These are phyloP conservation scores for Populus tomentosa DNA, from an alignment of 441 rosid genomes.

Conservation along the genomic window DNA sequence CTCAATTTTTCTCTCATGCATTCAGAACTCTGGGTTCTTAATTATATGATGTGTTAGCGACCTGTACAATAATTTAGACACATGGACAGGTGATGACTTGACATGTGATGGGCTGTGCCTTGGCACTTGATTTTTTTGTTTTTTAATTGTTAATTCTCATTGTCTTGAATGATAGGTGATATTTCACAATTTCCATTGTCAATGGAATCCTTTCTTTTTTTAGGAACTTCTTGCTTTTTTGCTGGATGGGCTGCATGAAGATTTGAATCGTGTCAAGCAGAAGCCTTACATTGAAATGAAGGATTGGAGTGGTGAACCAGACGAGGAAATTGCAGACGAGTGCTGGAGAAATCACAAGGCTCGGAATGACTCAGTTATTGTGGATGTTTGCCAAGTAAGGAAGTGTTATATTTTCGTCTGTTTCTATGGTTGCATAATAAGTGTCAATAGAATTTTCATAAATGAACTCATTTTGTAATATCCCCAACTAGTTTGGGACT, in stretches of 20 bases:
- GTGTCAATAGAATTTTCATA: not conserved
- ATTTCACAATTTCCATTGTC: not conserved
- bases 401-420: not conserved
- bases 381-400: constrained; percentile 61
- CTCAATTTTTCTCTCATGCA: not conserved
- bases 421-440: not conserved
- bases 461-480: not conserved
- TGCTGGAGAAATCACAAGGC: constrained; percentile 67
- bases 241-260: constrained; percentile 83
- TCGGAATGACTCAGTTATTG: constrained; percentile 67
- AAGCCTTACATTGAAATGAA: constrained; percentile 71
- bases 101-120: not conserved
- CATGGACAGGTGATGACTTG: not conserved
- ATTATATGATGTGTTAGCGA: not conserved
- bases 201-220: not conserved
- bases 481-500: not conserved
- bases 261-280: constrained; percentile 69
- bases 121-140: not conserved
- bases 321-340: constrained; percentile 70
- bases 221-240: constrained; percentile 77
- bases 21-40: not conserved
- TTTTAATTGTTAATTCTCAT: not conserved
- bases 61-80: not conserved
- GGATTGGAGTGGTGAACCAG: constrained; percentile 53
- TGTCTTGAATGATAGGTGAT: not conserved